Evolutionary conservation across 257 asterid genomes (phyloP).

Genomic region (Perilla frutescens): DNA sequence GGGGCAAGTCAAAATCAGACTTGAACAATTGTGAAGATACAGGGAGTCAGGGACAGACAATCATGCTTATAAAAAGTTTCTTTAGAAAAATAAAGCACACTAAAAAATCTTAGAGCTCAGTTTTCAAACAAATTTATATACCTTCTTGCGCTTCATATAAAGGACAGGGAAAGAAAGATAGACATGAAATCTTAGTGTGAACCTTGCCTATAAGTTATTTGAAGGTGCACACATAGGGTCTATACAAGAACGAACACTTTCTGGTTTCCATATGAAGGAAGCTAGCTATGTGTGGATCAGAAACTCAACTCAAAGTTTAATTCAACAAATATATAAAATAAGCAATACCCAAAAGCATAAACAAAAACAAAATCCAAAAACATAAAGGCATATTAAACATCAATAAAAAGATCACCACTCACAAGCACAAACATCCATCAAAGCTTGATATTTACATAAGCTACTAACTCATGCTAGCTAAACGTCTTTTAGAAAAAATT

Average conservation of each 20-base stretch:
- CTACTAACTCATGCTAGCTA: neutral
- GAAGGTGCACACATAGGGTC: neutral
- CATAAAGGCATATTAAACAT: neutral
- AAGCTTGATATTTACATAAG: neutral
- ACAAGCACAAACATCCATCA: neutral
- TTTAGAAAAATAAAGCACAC: neutral
- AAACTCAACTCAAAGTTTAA: neutral
- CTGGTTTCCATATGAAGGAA: neutral
- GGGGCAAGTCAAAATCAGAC: conserved; percentile 7
- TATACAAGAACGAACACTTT: too few relatives aligned
- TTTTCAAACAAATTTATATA: neutral
- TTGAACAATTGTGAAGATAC: conserved; percentile 1
- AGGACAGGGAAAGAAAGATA: neutral
- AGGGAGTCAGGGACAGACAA: neutral
- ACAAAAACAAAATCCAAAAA: too few relatives aligned
- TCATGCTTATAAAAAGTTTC: neutral
- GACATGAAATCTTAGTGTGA: neutral
- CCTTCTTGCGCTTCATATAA: neutral
- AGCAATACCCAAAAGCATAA: neutral
- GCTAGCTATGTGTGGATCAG: neutral
- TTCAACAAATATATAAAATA: neutral
- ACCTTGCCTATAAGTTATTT: neutral
- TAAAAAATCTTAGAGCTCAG: neutral
- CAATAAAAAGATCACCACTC: neutral
- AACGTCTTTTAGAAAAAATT: neutral